A percentile compares a stretch with the other conserved stretches of the same genome.
phyloP scores from a whole-genome alignment of 768 basidiomycete species.

The Boletellus sp. region DNA sequence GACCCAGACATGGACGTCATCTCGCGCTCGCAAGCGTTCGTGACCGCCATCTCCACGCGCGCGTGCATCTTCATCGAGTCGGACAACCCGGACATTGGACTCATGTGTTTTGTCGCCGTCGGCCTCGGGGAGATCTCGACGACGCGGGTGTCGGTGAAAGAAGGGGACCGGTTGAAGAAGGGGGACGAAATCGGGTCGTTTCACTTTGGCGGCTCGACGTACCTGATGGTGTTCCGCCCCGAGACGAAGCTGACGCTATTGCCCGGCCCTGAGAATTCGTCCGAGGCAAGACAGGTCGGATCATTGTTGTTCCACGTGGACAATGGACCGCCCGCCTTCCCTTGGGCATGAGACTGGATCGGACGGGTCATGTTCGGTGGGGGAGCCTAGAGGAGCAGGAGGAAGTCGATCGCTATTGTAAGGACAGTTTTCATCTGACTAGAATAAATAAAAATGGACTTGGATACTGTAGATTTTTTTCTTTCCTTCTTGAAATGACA shows the following conservation, averaged over 20 bases:
- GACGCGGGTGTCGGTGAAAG: slow-evolving; percentile 47
- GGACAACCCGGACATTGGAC: slow-evolving; percentile 49
- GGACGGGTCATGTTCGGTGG: no score
- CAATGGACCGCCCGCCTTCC: not conserved
- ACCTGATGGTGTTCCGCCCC: slow-evolving; percentile 43
- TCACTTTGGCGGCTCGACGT: slow-evolving; percentile 60
- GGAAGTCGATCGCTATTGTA: no score
- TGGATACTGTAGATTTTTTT: no score
- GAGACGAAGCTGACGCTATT: slow-evolving; percentile 23
- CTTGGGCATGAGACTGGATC: not conserved
- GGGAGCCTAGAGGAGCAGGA: no score
- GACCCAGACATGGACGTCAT: slow-evolving; percentile 26
- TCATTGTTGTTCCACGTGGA: slow-evolving; percentile 20
- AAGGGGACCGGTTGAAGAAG: slow-evolving; percentile 42
- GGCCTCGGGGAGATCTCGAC: slow-evolving; percentile 65
- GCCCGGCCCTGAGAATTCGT: slow-evolving; percentile 5
- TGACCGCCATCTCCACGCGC: slow-evolving; percentile 50
- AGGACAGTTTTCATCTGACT: no score
- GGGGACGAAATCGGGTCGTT: slow-evolving; percentile 61
- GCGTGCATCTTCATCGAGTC: slow-evolving; percentile 57
- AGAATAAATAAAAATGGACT: no score
- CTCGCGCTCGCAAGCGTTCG: slow-evolving; percentile 30
- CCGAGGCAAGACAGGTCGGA: slow-evolving; percentile 12
- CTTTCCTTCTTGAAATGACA: no score
- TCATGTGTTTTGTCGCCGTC: slow-evolving; percentile 57